Evolutionary conservation across 1,284 basidiomycete species (phyloP), one percentile per base, ranked within the genome.

Genomic region (Polyporus tsugae): DNA sequence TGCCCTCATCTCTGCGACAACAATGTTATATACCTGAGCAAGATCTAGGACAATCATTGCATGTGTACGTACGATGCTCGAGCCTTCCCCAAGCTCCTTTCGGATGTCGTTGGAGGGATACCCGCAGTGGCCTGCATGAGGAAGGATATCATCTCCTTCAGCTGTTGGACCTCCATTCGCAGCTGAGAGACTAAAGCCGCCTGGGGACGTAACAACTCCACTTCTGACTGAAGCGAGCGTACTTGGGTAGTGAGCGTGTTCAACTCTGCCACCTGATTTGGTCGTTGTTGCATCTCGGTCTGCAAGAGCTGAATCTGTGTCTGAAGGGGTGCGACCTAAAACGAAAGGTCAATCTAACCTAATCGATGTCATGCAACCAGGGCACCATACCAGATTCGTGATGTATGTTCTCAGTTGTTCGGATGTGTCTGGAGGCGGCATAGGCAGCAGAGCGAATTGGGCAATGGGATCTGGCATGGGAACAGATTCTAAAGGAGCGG

Each of bases 291-390:
- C 39, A 80, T 62, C 67, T 81, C 79, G 9, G 69, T 59, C 65
- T 79, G 78, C 36, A 80, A 76, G 0, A 79, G 75, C 67, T 83
- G 74, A 29, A 89, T 77, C 75, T 87, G 86, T 36, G 83, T 80
- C 71, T 85, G 82, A 22, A 92, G 75, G 11, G 91, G 89, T 59
- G 80, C 82, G 58, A 90, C 74, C 89, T 91, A 70, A 19, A 60
- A 62, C 62, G 22, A 36, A 38, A 52, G 36, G 61, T 73, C 57
- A 62, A 60, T 65, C 62, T 7, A 57, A 33, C 63, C 49, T 49
- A 19, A 58, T 29, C 57, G 13, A 55, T 52, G 19, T 33, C n/a
- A 41, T 13, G 38, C 22, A 44, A 10, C 6, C 38, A 11, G 13
- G 6, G 22, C 33, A 60, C 17, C 65, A 13, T 67, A 77, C 76